Evolutionary conservation across 2,329 filamentous ascomycete species (phyloP).

Genomic region (Ceratocystis smalleyi): DNA sequence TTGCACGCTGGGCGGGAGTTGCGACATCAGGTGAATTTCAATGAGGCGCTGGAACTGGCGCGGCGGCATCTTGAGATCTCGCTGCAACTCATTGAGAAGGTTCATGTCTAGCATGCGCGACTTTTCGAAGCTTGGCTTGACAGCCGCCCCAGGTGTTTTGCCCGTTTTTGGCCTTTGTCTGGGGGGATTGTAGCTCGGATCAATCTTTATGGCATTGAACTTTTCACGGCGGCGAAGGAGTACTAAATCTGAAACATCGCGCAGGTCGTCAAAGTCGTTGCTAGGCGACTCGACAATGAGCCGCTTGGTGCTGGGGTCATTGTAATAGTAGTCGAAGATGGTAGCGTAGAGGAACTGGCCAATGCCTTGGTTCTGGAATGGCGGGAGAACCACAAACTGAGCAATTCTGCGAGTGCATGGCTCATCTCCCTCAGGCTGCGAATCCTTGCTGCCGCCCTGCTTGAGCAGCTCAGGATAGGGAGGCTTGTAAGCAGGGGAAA

Average conservation of each 20-base stretch:
- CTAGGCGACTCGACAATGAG: constrained; percentile 91
- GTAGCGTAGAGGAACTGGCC: constrained; percentile 67
- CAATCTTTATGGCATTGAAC: constrained; percentile 41
- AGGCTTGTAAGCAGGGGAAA: constrained; percentile 31
- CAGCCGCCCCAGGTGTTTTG: constrained; percentile 4
- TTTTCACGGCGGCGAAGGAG: constrained; percentile 45
- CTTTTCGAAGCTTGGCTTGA: constrained; percentile 15
- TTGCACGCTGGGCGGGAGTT: constrained; percentile 40
- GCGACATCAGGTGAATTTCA: constrained; percentile 58
- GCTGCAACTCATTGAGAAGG: constrained; percentile 40
- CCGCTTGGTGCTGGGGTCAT: constrained; percentile 55
- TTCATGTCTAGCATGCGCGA: constrained; percentile 27
- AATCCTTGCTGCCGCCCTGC: constrained; percentile 17
- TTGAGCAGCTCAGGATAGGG: constrained; percentile 3
- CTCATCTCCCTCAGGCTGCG: not conserved
- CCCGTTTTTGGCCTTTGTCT: constrained; percentile 25
- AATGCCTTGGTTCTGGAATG: constrained; percentile 67
- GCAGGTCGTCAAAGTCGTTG: constrained; percentile 65
- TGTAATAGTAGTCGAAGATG: constrained; percentile 56
- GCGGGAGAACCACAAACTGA: constrained; percentile 81
- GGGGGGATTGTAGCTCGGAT: constrained; percentile 36
- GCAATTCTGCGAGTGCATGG: constrained; percentile 74
- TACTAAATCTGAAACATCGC: constrained; percentile 57
- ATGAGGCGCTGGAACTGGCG: constrained; percentile 62
- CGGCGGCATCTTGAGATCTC: constrained; percentile 52